Base-by-base conservation (phyloP, 2,329 filamentous ascomycete genomes). In the Penicillium janthinellum region DNA sequence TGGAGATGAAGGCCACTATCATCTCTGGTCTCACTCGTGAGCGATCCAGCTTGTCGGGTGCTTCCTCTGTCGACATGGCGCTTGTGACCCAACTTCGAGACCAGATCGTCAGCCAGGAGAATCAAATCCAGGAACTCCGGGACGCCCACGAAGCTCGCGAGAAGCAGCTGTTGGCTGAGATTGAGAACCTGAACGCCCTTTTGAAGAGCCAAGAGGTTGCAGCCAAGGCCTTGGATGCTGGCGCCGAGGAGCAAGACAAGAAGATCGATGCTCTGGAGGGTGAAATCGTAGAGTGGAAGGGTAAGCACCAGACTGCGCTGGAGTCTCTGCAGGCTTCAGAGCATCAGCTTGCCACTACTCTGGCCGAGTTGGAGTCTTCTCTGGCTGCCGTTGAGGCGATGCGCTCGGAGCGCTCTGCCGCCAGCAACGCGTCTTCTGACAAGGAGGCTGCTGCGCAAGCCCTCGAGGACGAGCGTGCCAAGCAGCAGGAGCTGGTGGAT, bases 1-100 rank as follows among this genome's bases (percentile, higher is more conserved):
- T 98, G 89, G 95, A 99, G 73, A 88, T 86, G 63, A 99, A 99
- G 84, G 92, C 94, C 82, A 91, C 91, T 34, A 93, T 99, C 72
- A 98, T 99, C 68, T 91, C 92, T 34, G 95, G 95, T 6, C 82
- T 99, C 64, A 96, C 95, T 3, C 89, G 95, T 56, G 96, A 99
- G 77, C 85, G 96, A 60, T 94, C 92, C 3, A 97, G 92, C 78
- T 84, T 97, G 78, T 92, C 94, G 73, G 85, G 83, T 74, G 82
- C 84, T 2, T 90, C 90, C 25, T 90, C 92, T 7, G 88, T 96
- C 72, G 95, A 99, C 71, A 96, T 97, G 73, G 93, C 91, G 0
- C 88, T 97, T 64, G 89, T 98, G 35, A 90, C 91, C 4, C 89
- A 88, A 15, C 86, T 99, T 80, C 90, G 91, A 60, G 91, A 96